Percentiles rank a stretch among this genome's conserved stretches.
phyloP scores from a whole-genome alignment of 441 rosid genomes.

The Gossypium gossypioides region DNA sequence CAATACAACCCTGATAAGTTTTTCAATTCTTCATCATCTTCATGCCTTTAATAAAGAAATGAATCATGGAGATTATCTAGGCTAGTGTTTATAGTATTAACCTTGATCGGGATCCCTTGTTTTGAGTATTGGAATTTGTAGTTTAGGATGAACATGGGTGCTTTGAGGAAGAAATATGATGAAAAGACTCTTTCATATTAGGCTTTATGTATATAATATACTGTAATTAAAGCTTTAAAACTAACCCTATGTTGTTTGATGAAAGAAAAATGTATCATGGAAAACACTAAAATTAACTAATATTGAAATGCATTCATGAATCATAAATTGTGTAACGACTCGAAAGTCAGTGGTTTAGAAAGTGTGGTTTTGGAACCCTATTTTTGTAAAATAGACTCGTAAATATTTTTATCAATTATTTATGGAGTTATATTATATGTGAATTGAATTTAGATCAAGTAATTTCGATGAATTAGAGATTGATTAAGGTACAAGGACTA shows the following conservation, averaged over 20 bases:
- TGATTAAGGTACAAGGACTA: no score
- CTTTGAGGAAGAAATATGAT: no score
- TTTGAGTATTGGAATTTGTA: background rate
- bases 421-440: no score
- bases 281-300: background rate
- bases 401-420: no score
- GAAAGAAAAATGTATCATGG: background rate
- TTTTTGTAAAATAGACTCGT: no score
- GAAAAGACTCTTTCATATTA: background rate
- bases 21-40: slow-evolving; percentile 8
- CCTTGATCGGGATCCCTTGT: background rate
- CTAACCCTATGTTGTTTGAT: background rate
- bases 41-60: slow-evolving; percentile 6
- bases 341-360: no score
- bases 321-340: background rate
- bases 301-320: background rate
- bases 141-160: background rate
- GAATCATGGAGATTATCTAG: background rate
- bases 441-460: no score
- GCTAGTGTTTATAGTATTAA: background rate
- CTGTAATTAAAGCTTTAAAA: background rate
- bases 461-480: no score
- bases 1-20: slow-evolving; percentile 5
- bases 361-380: no score
- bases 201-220: background rate